Base-by-base conservation (phyloP, 805 yeast genomes). In the Cyberlindnera americana region DNA sequence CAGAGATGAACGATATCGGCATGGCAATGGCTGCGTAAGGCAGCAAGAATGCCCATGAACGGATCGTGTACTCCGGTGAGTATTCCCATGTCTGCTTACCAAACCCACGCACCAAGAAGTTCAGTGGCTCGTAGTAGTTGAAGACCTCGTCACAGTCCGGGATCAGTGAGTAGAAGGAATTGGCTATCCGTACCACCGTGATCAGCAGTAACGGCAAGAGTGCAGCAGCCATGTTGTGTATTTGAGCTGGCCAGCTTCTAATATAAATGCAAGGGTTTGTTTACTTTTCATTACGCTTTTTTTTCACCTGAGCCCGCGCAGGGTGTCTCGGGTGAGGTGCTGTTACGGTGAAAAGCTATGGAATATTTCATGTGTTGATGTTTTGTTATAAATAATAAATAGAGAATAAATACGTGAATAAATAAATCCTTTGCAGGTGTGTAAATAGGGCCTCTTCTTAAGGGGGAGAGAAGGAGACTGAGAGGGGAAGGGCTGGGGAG, bases 1-100 rank as follows among this genome's bases (percentile, higher is more conserved):
- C 47, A 2, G 38, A 11, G 13, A 40, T 4, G 25, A 32, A 17
- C 33, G 43, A 30, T 33, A 54, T 12, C 44, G 60, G 49, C 45
- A 23, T n/a, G 48, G 59, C 27, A 9, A 59, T 28, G 3, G 58
- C 16, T 10, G 56, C 43, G 33, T 58, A 61, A 1, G 73, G 85
- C 6, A 78, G 45, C 19, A 90, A 64, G 51, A 83, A 89, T 2
- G 84, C 72, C 79, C 93, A 91, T 2, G 96, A 86, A 48, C 98
- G 65, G 39, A 90, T 86, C 14, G 95, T 87, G 54, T 76, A 87
- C 38, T 73, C 83, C 0, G 97, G 96, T 0, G 96, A 86, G 59
- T 90, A 91, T 57, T 90, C 97, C 97, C 97, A 90, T 0, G 97
- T 90, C 60, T 89, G 89, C 52, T 89, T 84, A 2, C 97, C 98